Conservation (phyloP, 805 yeast genomes). For the Sugiyamaella lignohabitans region DNA sequence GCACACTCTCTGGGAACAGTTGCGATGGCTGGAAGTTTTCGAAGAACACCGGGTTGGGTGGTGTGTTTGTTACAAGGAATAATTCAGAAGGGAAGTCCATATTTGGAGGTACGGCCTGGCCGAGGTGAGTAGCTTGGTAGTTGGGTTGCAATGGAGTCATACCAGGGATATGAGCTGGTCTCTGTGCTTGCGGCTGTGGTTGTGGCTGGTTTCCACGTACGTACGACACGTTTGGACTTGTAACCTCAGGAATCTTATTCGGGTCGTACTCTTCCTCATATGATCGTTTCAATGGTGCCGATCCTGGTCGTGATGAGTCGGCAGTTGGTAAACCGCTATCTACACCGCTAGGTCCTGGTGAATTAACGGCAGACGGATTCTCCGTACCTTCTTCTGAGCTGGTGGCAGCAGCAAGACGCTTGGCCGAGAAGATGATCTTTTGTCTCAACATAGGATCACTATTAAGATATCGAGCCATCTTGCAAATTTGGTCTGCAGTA, state of each 20-base stretch:
- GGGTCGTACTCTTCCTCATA: constrained; percentile 2
- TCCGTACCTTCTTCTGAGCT: not conserved
- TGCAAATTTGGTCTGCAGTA: constrained; percentile 45
- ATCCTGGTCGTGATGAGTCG: not conserved
- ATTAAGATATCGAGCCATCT: constrained; percentile 40
- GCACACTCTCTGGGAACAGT: constrained; percentile 39
- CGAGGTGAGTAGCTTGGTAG: not conserved
- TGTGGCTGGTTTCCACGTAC: not conserved
- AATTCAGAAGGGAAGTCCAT: constrained; percentile 25
- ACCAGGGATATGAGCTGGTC: not conserved
- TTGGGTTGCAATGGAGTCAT: not conserved
- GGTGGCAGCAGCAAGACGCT: constrained; percentile 4
- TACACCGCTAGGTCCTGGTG: not conserved
- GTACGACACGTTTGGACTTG: not conserved
- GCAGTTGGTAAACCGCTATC: not conserved
- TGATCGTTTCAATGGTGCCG: constrained; percentile 4
- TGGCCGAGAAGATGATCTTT: constrained; percentile 17
- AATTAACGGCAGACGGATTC: not conserved
- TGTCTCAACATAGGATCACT: constrained; percentile 22
- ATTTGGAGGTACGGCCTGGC: not conserved
- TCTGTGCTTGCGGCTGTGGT: constrained; percentile 4
- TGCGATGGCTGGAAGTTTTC: constrained; percentile 54
- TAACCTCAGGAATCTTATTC: not conserved
- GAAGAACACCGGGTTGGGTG: constrained; percentile 32
- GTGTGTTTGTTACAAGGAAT: constrained; percentile 28